Percentiles rank a stretch among this genome's conserved stretches.
These are phyloP conservation scores for Teratosphaeria zuluensis DNA, from an alignment of 2,329 filamentous ascomycete species.

Conservation along the genomic window DNA sequence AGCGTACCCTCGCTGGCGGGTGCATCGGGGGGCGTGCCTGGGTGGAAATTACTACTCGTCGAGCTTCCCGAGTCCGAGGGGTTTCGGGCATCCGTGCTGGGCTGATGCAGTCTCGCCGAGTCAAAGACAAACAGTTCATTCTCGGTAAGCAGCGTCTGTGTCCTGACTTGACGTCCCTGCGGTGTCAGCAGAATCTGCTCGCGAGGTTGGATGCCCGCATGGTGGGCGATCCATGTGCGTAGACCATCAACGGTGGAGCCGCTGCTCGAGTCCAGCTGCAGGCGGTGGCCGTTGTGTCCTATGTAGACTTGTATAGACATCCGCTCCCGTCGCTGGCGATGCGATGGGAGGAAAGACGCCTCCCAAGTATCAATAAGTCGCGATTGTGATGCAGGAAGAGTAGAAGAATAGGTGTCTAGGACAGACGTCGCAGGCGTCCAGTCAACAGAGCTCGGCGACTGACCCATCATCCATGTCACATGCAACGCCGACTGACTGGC, in stretches of 20 bases:
- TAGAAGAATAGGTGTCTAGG: background rate
- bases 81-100: conserved; percentile 22
- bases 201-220: conserved; percentile 62
- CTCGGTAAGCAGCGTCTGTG: conserved; percentile 72
- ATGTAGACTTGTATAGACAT: conserved; percentile 89
- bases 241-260: conserved; percentile 76
- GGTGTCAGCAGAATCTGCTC: conserved; percentile 81
- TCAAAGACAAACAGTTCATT: conserved; percentile 91
- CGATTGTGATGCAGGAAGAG: background rate
- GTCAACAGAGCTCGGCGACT: background rate
- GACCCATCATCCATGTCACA: background rate
- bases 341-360: background rate
- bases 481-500: background rate
- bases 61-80: conserved; percentile 31
- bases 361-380: background rate
- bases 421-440: background rate
- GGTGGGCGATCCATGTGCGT: conserved; percentile 66
- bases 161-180: conserved; percentile 73
- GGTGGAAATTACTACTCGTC: conserved; percentile 48
- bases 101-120: conserved; percentile 42
- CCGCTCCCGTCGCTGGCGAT: conserved; percentile 26
- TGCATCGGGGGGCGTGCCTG: conserved; percentile 62
- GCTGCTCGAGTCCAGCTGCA: conserved; percentile 65
- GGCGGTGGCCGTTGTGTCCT: conserved; percentile 82
- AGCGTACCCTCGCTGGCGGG: conserved; percentile 72